These are phyloP conservation scores for Vigna nakashimae DNA, from an alignment of 306 rosid species.

Conservation along the genomic window DNA sequence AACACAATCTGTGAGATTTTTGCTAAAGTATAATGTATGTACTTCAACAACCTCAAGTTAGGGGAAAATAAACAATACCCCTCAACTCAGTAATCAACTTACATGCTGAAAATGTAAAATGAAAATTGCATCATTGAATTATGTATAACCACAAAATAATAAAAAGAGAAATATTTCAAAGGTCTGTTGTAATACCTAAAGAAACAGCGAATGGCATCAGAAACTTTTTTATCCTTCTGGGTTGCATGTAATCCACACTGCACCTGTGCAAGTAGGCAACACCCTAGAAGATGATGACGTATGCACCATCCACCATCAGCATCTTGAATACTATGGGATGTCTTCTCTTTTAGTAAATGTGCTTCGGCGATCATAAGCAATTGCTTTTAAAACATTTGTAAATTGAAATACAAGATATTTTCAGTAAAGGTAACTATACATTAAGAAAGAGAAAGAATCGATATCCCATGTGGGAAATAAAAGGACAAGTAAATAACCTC, in stretches of 20 bases:
- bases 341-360: conserved; percentile 80
- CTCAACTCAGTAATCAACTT: conserved; percentile 12
- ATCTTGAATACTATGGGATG: conserved; percentile 81
- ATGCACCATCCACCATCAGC: conserved; percentile 87
- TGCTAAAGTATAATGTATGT: neutral
- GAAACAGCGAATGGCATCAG: conserved; percentile 88
- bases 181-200: conserved; percentile 65
- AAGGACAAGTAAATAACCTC: conserved; percentile 66
- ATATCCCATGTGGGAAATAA: conserved; percentile 3
- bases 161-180: neutral
- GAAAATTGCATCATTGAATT: conserved; percentile 8
- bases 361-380: conserved; percentile 77
- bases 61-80: conserved; percentile 33
- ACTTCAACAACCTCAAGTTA: neutral
- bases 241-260: conserved; percentile 70
- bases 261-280: conserved; percentile 88
- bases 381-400: conserved; percentile 56
- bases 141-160: conserved; percentile 13
- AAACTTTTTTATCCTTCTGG: conserved; percentile 75
- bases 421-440: conserved; percentile 37
- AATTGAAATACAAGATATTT: conserved; percentile 41
- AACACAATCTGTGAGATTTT: neutral
- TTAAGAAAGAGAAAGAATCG: conserved; percentile 15
- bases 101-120: conserved; percentile 24
- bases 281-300: conserved; percentile 91